Conservation (phyloP, 768 basidiomycete genomes). For the Pisolithus tinctorius region DNA sequence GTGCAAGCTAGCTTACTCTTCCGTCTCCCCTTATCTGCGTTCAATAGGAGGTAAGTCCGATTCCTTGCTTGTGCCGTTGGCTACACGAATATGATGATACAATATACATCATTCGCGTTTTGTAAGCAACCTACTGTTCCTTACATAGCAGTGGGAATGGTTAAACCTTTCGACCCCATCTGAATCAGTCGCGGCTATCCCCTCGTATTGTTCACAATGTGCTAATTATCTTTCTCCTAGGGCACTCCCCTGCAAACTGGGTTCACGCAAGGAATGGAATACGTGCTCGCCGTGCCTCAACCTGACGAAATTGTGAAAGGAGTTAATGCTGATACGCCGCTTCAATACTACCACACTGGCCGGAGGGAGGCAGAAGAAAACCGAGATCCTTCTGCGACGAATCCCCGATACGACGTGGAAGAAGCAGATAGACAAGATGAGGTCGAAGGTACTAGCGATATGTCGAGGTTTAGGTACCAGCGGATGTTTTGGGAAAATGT, state of each 20-base stretch:
- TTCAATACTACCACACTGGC: constrained; percentile 5
- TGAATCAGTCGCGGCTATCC: constrained; percentile 30
- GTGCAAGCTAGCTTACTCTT: not conserved
- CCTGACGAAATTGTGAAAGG: constrained; percentile 9
- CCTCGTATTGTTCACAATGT: not conserved
- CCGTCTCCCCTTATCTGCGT: not conserved
- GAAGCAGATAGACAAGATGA: constrained; percentile 61
- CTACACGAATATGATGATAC: constrained; percentile 40
- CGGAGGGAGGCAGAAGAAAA: not conserved
- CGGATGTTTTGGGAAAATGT: constrained; percentile 77
- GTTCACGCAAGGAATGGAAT: constrained; percentile 78
- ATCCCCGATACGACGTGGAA: constrained; percentile 40
- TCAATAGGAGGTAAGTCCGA: constrained; percentile 35
- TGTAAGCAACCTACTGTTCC: constrained; percentile 51
- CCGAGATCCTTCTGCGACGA: not conserved
- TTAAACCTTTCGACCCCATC: constrained; percentile 71
- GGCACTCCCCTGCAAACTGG: constrained; percentile 68
- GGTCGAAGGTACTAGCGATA: constrained; percentile 42
- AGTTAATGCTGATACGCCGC: not conserved
- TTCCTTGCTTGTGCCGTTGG: not conserved
- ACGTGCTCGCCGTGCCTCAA: constrained; percentile 52
- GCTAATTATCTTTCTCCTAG: constrained; percentile 29
- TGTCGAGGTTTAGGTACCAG: constrained; percentile 58
- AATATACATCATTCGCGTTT: constrained; percentile 61
- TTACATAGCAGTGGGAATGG: constrained; percentile 57